Evolutionary conservation across 2,329 filamentous ascomycete genomes (phyloP), one percentile per base, ranked within the genome.

Genomic region (Pestalotiopsis sp.): DNA sequence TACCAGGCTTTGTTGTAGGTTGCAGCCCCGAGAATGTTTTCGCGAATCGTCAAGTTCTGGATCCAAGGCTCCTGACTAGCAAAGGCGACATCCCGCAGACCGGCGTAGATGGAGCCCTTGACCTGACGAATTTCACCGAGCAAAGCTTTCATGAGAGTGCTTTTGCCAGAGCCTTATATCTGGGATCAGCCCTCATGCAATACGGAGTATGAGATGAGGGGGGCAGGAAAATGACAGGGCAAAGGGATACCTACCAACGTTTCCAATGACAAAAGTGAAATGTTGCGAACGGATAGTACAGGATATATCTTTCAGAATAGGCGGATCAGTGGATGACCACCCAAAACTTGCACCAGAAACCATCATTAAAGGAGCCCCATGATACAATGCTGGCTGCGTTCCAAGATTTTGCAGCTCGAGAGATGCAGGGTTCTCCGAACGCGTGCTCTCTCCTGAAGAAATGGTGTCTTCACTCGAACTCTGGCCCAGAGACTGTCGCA

Each of bases 91-190:
- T 67, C n/a, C 25, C 36, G 27, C 1, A 62, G 61, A 4, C n/a
- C 25, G 12, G 67, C 49, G 17, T 41, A 56, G 20, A 72, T 61
- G 31, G 64, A 45, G 49, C 71, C 73, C 14, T 62, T 67, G 9
- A 23, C 27, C 11, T 67, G 6, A 1, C 61, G 64, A 3, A 69
- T 68, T 27, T 76, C 75, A 12, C 74, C 72, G 0, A 83, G 70
- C 0, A 84, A 72, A 0, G 77, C 76, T 41, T 81, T 77, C 14
- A 84, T 69, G 0, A 84, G 70, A 0, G 78, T 78, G 0, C 81
- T 80, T 63, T 85, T 85, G 23, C 83, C 83, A 25, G 80, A 80
- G 1, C 82, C 83, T 68, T 17, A n/a, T 52, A 20, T 20, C 6
- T 52, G 7, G 45, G 6, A 52, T 52, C 17, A 52, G 45, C 45